Evolutionary conservation across 805 yeast genomes (phyloP), one percentile per base, ranked within the genome.

Genomic region (Yarrowia sp.): DNA sequence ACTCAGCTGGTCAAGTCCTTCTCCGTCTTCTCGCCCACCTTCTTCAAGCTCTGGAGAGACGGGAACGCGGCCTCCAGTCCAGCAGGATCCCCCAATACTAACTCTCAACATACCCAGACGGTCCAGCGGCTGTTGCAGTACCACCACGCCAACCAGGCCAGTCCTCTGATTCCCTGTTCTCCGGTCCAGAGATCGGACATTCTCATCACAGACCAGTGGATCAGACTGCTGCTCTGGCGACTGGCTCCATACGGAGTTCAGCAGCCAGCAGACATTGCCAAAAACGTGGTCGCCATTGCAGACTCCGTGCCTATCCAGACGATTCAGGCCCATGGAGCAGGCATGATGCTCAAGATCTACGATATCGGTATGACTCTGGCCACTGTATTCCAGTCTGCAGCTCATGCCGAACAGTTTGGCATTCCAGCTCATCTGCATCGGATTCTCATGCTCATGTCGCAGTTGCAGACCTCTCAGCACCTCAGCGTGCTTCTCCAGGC

Each of bases 161-260:
- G 52, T 43, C 65, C 65, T 7, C 46, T 59, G 32, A 59, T 59
- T 14, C 65, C 65, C 42, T 59, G 65, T 5, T 59, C 65, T 11
- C 52, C 50, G 4, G 52, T 59, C 1, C 52, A 59, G 10, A 16
- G 52, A 16, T 32, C 65, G 32, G 52, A 59, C 41, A 59, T 59
- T 59, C 65, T 59, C 19, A 59, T 59, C 22, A 59, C 65, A 11
- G 65, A 59, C 42, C 65, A 59, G 50, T 59, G 65, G 65, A 59
- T 59, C 42, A 22, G 65, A 7, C 52, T 59, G 12, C n/a, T 43
- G 12, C 42, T 59, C 0, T 59, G 65, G 65, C 26, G 52, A 5
- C 65, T 59, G 8, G 52, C 50, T 2, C 65, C 65, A 5, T 43
- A 35, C 7, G 65, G 52, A 16, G 41, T 42, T n/a, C 65, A 59